Evolutionary conservation across 805 yeast species (phyloP).

Genomic region (Nakazawaea molendinolei): DNA sequence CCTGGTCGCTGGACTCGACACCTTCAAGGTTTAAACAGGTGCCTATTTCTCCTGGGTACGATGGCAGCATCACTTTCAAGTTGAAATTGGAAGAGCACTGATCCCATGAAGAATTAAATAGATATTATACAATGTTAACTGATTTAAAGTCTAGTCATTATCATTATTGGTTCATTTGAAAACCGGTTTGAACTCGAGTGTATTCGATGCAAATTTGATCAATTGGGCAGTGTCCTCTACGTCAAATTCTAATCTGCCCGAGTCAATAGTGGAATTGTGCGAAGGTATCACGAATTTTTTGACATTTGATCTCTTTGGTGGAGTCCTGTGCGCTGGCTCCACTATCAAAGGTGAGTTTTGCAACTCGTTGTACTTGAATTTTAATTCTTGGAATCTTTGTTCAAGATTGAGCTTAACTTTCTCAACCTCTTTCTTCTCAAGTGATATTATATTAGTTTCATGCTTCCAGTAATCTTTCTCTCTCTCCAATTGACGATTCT

Average conservation of each 20-base stretch:
- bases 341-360: no score
- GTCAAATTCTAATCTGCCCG: not conserved
- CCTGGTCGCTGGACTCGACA: conserved; percentile 49
- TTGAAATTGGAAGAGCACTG: conserved; percentile 5
- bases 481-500: not conserved
- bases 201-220: conserved; percentile 5
- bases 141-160: not conserved
- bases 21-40: conserved; percentile 43
- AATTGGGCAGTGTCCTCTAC: conserved; percentile 9
- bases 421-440: not conserved
- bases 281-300: not conserved
- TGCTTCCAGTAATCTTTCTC: conserved; percentile 4
- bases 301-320: not conserved
- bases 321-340: not conserved
- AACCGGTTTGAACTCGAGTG: conserved; percentile 1
- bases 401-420: not conserved
- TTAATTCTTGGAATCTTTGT: not conserved
- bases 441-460: not conserved
- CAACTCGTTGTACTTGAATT: not conserved
- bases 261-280: not conserved
- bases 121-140: not conserved
- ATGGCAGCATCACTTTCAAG: conserved; percentile 21
- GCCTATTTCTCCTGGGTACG: conserved; percentile 38
- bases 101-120: not conserved
- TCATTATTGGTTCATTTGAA: not conserved